Evolutionary conservation across 2,329 filamentous ascomycete genomes (phyloP), one percentile per base, ranked within the genome.

Genomic region (Cercospora sojina): DNA sequence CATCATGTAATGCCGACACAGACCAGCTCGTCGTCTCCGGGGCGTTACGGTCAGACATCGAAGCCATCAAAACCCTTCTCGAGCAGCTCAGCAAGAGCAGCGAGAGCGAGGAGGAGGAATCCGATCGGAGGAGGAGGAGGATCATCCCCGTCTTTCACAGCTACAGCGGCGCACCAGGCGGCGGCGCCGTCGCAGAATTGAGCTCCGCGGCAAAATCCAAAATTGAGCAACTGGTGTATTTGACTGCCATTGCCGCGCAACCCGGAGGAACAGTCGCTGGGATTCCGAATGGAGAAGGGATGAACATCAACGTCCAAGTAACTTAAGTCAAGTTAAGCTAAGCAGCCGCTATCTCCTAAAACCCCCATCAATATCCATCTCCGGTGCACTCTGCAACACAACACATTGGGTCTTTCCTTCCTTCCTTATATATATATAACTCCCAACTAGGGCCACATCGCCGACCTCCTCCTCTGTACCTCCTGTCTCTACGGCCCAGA

Each of bases 61-160:
- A 51, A 16, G 67, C 61, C 9, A 64, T 73, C 62, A 64, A 66
- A 5, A 6, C 55, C 10, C 56, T 67, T 27, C 35, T 72, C 16
- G 64, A 69, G 55, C 25, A 64, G 5, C 64, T 66, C n/a, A n/a
- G n/a, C n/a, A n/a, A n/a, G n/a, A n/a, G n/a, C n/a, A n/a, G n/a
- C n/a, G n/a, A n/a, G n/a, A n/a, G n/a, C n/a, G n/a, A n/a, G n/a
- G n/a, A n/a, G n/a, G n/a, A n/a, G n/a, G n/a, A 58, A 12, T 67
- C 68, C 27, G 53, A 64, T 13, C n/a, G n/a, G n/a, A n/a, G n/a
- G n/a, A n/a, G n/a, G n/a, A n/a, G n/a, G n/a, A 59, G 35, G 43
- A 55, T 72, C 27, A 31, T 73, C 1, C 67, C 67, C 0, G 64
- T 71, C 31, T 62, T 71, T 51, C 72, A 72, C n/a, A 64, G 61